Base-by-base conservation (phyloP, 2,329 filamentous ascomycete genomes). In the Daldinia eschscholtzii region DNA sequence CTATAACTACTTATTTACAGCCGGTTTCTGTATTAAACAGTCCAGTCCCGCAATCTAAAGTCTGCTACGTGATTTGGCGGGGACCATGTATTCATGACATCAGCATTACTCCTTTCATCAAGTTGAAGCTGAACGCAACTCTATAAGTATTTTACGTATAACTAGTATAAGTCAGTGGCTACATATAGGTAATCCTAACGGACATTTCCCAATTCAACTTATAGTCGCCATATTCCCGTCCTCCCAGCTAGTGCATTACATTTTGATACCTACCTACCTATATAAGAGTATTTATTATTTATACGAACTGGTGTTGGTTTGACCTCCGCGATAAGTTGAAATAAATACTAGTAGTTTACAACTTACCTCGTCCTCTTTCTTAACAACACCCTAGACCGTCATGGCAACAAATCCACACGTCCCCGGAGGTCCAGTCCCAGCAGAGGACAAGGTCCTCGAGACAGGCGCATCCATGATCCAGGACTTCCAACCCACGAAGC, bases 401-500 rank as follows among this genome's bases (percentile, higher is more conserved):
- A 73, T 69, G 61, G 50, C 65, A 20, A 46, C 70, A 50, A 50
- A 70, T 48, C 61, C 61, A 20, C 65, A 81, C 13, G 78, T 82
- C 20, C 79, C 81, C 6, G 88, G 88, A 26, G 80, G 83, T 37
- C 82, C 84, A 1, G 81, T 87, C 41, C 85, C 86, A 2, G 77
- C 80, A 2, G 87, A 86, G 73, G 90, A 89, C 78, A 84, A 84
- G 52, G 75, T 86, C 6, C 84, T 92, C 7, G 87, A 91, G 67
- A 87, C 88, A 0, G 90, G 88, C 5, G 90, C 90, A 18, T 81
- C 84, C 4, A 73, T 86, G 52, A 84, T 88, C 1, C 90, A 92
- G 86, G 85, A 88, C 71, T 93, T 97, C 78, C 82, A 85, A 0
- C 93, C 93, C 0, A 80, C 93, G 6, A 91, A 93, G 74, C 87